These are phyloP conservation scores for Linnemannia exigua DNA, from an alignment of 192 early-diverging fungal genomes.

Conservation along the genomic window DNA sequence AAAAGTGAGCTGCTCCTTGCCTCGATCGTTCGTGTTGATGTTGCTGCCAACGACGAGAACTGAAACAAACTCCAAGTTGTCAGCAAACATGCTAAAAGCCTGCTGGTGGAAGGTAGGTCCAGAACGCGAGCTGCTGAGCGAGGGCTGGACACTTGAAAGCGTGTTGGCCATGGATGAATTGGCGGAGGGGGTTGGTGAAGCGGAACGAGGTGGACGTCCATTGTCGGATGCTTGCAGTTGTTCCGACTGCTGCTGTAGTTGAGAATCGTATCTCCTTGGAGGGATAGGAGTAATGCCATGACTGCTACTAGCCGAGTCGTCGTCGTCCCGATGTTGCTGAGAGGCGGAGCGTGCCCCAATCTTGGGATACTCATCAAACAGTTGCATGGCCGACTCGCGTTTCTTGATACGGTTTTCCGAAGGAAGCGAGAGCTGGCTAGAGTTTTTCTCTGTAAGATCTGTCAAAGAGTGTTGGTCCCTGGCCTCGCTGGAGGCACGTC, in stretches of 20 bases:
- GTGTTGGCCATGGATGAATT: conserved; percentile 46
- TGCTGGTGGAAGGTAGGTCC: conserved; percentile 36
- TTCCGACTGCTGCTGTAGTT: not conserved
- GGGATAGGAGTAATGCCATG: conserved; percentile 9
- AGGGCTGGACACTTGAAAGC: not conserved
- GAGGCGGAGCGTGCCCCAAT: conserved; percentile 37
- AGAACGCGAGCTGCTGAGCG: conserved; percentile 18
- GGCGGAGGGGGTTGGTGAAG: conserved; percentile 48
- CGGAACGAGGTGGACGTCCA: conserved; percentile 10
- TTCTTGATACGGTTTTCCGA: conserved; percentile 25
- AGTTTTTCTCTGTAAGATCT: conserved; percentile 24
- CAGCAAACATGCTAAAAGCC: conserved; percentile 47
- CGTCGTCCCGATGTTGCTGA: conserved; percentile 37
- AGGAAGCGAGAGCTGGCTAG: conserved; percentile 35
- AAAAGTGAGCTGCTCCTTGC: conserved; percentile 80
- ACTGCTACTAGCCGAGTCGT: conserved; percentile 16
- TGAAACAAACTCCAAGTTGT: conserved; percentile 47
- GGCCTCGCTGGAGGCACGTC: conserved; percentile 17
- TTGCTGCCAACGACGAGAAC: conserved; percentile 66
- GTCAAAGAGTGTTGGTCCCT: conserved; percentile 9
- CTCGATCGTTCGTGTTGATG: conserved; percentile 83
- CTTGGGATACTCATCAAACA: conserved; percentile 44
- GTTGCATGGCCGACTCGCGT: conserved; percentile 37
- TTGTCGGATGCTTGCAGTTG: not conserved
- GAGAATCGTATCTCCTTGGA: conserved; percentile 42